phyloP scores from a whole-genome alignment of 2,329 filamentous ascomycete genomes.

The Curvularia hawaiiensis region DNA sequence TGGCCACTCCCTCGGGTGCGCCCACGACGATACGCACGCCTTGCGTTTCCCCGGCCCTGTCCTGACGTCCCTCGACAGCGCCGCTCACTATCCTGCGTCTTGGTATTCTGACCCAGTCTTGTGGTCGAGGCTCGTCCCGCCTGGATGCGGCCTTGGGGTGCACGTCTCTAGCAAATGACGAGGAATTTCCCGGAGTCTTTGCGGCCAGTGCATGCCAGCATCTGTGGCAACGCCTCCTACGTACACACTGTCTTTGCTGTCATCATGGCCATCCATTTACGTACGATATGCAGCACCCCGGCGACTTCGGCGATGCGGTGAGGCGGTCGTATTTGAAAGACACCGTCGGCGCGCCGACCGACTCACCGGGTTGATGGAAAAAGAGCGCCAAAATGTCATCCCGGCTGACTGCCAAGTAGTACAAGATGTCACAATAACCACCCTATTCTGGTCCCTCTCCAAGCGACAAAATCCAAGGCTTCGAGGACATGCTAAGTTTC shows the following conservation, averaged over 20 bases:
- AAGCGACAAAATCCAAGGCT: neutral
- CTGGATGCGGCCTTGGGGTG: neutral
- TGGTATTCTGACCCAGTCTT: neutral
- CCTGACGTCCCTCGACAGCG: neutral
- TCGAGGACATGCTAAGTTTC: neutral
- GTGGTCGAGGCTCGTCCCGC: neutral
- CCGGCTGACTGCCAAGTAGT: slow-evolving; percentile 4
- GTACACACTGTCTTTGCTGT: neutral
- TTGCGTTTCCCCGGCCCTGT: slow-evolving; percentile 4
- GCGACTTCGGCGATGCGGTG: slow-evolving; percentile 14
- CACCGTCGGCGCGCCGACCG: slow-evolving; percentile 16
- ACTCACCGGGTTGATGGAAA: slow-evolving; percentile 10
- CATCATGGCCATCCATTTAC: neutral
- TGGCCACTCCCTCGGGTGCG: slow-evolving; percentile 15
- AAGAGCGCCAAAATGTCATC: slow-evolving; percentile 4
- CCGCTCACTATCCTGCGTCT: too few relatives aligned
- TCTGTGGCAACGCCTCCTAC: neutral
- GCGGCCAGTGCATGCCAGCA: neutral
- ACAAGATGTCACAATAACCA: neutral
- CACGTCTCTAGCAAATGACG: neutral
- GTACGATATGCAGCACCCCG: neutral
- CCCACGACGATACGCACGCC: slow-evolving; percentile 10
- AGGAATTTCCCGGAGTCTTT: neutral
- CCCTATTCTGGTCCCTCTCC: neutral
- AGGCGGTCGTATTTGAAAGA: slow-evolving; percentile 12